Evolutionary conservation across 176 grass and related monocot genomes (phyloP).

Genomic region (Rhipidocladum racemiflorum): DNA sequence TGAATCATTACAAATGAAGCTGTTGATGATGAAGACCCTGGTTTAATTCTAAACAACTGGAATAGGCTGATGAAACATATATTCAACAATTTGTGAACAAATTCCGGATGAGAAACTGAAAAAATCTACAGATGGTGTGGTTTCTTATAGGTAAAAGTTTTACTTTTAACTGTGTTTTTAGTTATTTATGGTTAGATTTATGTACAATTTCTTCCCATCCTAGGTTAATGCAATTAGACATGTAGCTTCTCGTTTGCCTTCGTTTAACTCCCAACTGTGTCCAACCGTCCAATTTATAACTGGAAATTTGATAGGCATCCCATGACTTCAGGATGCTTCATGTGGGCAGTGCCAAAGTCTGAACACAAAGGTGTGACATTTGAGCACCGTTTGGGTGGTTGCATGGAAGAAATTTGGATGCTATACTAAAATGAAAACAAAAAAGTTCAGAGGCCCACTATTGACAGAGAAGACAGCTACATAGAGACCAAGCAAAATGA

Average conservation of each 20-base stretch:
- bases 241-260: not conserved
- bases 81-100: not conserved
- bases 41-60: not conserved
- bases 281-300: not conserved
- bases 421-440: not conserved
- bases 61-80: not conserved
- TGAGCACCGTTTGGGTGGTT: not conserved
- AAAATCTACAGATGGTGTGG: not conserved
- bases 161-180: not conserved
- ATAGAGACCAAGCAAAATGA: not conserved
- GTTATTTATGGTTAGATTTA: constrained; percentile 10
- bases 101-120: not conserved
- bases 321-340: constrained; percentile 5
- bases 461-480: not conserved
- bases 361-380: not conserved
- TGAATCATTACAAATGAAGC: constrained; percentile 7
- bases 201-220: not conserved
- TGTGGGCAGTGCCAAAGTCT: not conserved
- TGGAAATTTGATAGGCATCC: not conserved
- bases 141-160: not conserved
- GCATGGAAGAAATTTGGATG: not conserved
- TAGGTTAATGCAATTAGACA: constrained; percentile 5
- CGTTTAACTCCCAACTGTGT: not conserved
- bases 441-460: not conserved
- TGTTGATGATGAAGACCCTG: not conserved